These are phyloP conservation scores for Phytophthora rubi DNA, from an alignment of 352 stramenopile species.

Conservation along the genomic window DNA sequence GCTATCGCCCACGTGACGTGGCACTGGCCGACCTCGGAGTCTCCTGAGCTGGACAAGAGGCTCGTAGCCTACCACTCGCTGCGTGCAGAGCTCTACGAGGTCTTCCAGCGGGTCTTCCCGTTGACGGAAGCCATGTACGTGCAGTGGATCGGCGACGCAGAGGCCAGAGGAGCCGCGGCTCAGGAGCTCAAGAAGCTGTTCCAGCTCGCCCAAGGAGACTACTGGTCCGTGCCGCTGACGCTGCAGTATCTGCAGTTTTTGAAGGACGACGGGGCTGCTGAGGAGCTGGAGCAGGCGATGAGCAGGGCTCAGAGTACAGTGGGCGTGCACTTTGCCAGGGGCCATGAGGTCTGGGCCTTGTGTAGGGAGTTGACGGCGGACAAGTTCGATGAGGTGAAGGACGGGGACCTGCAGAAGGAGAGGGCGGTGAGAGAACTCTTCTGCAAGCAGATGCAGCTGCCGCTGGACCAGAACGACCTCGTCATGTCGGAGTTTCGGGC, in stretches of 20 bases:
- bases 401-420: slow-evolving; percentile 43
- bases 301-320: slow-evolving; percentile 38
- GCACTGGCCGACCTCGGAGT: slow-evolving; percentile 36
- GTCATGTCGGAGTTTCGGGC: slow-evolving; percentile 78
- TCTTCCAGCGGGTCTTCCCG: slow-evolving; percentile 64
- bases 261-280: slow-evolving; percentile 31
- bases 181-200: slow-evolving; percentile 41
- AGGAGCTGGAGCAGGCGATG: slow-evolving; percentile 44
- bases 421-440: slow-evolving; percentile 48
- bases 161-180: neutral
- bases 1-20: slow-evolving; percentile 42
- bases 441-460: slow-evolving; percentile 59
- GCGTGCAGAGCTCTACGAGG: slow-evolving; percentile 42
- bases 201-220: slow-evolving; percentile 50
- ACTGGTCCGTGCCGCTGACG: slow-evolving; percentile 61
- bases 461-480: slow-evolving; percentile 76
- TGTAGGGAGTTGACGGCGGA: slow-evolving; percentile 54
- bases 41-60: slow-evolving; percentile 10
- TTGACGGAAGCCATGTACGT: slow-evolving; percentile 63
- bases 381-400: slow-evolving; percentile 37
- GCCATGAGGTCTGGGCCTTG: slow-evolving; percentile 67
- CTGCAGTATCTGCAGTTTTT: slow-evolving; percentile 49
- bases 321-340: slow-evolving; percentile 59
- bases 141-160: slow-evolving; percentile 56
- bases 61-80: slow-evolving; percentile 32